Evolutionary conservation across 371 early-diverging fungal species (phyloP).

Genomic region (Mycotypha africana): DNA sequence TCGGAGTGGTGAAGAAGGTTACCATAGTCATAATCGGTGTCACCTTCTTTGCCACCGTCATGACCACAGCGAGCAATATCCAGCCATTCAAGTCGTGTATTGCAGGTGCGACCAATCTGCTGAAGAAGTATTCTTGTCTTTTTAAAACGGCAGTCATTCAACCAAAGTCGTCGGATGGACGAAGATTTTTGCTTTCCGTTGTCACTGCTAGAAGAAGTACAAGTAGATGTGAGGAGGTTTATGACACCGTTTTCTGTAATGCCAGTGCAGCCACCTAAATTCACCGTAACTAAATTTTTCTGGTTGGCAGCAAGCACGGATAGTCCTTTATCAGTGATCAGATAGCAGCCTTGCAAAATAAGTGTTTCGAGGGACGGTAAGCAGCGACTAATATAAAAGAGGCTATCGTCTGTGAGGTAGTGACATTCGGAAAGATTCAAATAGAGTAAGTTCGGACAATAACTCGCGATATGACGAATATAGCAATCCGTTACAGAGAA

Average conservation of each 20-base stretch:
- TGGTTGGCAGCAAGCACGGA: conserved; percentile 12
- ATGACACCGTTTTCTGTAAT: conserved; percentile 21
- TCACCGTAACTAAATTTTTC: conserved; percentile 8
- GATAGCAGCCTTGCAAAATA: conserved; percentile 22
- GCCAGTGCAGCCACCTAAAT: conserved; percentile 19
- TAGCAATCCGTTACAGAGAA: conserved; percentile 21
- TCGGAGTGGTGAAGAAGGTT: no score
- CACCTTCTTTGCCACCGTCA: no score
- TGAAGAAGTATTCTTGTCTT: conserved; percentile 19
- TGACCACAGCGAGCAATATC: no score
- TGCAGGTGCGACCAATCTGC: conserved; percentile 15
- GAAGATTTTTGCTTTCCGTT: conserved; percentile 4
- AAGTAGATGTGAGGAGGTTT: conserved; percentile 15
- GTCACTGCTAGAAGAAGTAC: neutral
- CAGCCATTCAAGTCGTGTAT: conserved; percentile 17
- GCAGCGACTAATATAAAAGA: conserved; percentile 10
- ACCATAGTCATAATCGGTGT: no score
- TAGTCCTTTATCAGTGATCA: conserved; percentile 25
- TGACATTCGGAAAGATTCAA: conserved; percentile 16
- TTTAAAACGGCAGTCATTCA: conserved; percentile 21
- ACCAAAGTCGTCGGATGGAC: conserved; percentile 18
- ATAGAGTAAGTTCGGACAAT: conserved; percentile 14
- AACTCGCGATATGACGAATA: conserved; percentile 19
- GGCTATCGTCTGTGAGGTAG: conserved; percentile 18
- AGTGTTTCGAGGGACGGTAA: conserved; percentile 13